Evolutionary conservation across 2,329 filamentous ascomycete genomes (phyloP).

Genomic region (Calonectria pseudoreteaudii): DNA sequence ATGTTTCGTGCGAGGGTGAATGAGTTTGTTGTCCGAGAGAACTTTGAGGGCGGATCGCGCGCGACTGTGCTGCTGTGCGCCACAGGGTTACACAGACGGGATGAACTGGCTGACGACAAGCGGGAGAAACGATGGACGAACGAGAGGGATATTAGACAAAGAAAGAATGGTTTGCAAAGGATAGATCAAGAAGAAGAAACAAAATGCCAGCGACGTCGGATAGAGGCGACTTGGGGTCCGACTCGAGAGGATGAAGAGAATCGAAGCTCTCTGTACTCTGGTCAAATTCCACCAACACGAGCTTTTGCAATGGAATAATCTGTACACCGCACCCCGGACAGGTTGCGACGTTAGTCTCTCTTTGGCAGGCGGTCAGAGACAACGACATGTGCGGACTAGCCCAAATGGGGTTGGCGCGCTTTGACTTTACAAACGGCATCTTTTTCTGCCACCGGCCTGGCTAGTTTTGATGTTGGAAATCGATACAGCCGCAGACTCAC

Average conservation of each 20-base stretch:
- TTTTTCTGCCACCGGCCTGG: constrained; percentile 39
- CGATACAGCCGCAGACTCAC: constrained; percentile 9
- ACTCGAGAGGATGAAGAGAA: neutral
- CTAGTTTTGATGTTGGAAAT: constrained; percentile 13
- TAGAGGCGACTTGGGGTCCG: neutral
- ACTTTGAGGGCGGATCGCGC: constrained; percentile 19
- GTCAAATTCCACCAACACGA: constrained; percentile 18
- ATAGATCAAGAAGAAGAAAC: constrained; percentile 21
- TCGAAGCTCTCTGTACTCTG: neutral
- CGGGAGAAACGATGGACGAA: neutral
- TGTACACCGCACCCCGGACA: constrained; percentile 14
- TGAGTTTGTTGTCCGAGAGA: constrained; percentile 7
- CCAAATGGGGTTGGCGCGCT: neutral
- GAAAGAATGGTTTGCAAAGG: neutral
- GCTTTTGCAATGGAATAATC: constrained; percentile 21
- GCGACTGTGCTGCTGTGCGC: constrained; percentile 17
- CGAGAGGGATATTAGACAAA: neutral
- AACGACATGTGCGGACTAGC: neutral
- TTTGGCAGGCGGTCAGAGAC: constrained; percentile 24
- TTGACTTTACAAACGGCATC: constrained; percentile 16
- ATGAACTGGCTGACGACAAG: constrained; percentile 14
- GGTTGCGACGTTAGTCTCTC: neutral
- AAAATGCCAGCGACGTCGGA: neutral
- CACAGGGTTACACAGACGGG: constrained; percentile 12
- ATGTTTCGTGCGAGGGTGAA: constrained; percentile 5